phyloP scores from a whole-genome alignment of 345 rosid genomes.

The Citrus inodora region DNA sequence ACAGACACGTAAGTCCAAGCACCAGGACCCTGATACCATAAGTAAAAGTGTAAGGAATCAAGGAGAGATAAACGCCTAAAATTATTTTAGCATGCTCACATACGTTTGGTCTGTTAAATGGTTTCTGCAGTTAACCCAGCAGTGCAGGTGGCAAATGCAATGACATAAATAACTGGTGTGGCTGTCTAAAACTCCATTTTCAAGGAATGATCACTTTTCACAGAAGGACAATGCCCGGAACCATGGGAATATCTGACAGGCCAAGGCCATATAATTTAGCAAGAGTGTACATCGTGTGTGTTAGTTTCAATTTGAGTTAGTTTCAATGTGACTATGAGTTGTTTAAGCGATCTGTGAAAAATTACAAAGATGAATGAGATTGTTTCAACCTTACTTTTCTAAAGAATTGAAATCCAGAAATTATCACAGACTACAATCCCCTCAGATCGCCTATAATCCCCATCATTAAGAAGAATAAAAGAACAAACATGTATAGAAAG shows the following conservation, averaged over 20 bases:
- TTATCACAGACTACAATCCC: background rate
- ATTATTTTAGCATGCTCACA: background rate
- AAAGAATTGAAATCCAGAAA: background rate
- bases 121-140: background rate
- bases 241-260: background rate
- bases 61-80: background rate
- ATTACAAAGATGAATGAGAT: background rate
- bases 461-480: background rate
- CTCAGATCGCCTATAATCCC: background rate
- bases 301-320: background rate
- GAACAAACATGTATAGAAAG: background rate
- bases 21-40: slow-evolving; percentile 58
- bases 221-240: background rate
- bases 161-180: background rate
- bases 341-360: background rate
- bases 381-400: background rate
- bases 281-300: background rate
- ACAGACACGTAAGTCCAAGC: slow-evolving; percentile 53
- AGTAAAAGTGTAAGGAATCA: slow-evolving; percentile 6
- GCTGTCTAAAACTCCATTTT: background rate
- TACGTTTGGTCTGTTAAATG: background rate
- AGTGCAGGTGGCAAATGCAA: background rate
- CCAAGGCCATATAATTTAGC: background rate
- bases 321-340: background rate
- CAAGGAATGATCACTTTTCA: background rate